Evolutionary conservation across 176 grass and related monocot genomes (phyloP), one percentile per base, ranked within the genome.

Genomic region (Eleusine indica): DNA sequence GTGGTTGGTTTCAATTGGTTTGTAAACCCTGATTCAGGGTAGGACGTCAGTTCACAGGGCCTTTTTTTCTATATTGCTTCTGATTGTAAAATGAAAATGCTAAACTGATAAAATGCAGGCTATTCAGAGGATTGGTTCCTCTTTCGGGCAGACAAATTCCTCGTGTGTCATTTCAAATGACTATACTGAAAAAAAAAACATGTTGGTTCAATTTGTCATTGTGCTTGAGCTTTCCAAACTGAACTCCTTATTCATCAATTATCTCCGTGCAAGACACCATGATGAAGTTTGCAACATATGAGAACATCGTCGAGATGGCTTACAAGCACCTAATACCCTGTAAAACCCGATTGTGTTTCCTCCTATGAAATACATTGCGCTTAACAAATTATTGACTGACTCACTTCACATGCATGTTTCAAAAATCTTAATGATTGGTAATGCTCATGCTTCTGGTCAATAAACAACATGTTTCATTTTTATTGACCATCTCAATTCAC

Each of bases 111-210:
- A 54, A 41, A n/a, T 80, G 66, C 86, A 93, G 90, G 61, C 48
- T 96, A 0, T 96, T 80, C 67, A 96, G 90, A 89, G 94, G 94
- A 76, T 70, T 96, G 62, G 94, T 91, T 93, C 94, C 94, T 28
- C 94, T 96, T 19, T 96, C 91, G 94, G 94, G 91, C 9, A 88
- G 94, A 70, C 94, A 96, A 73, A 93, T 96, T 87, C 94, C 94
- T 44, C 93, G 94, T 93, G 68, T 91, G 91, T 44, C 52, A 77
- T 22, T 17, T 58, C 54, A 56, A 1, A 63, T 25, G 21, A 46
- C 8, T 48, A 14, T 3, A 41, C 0, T 69, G 18, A 3, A 22
- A 6, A 35, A 6, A 3, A 22, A 16, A 61, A 22, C 57, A 22
- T 22, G n/a, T 1, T 18, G 8, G 19, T 15, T 30, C 70, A 18